These are phyloP conservation scores for Mycena sanguinolenta DNA, from an alignment of 768 basidiomycete genomes.

Conservation along the genomic window DNA sequence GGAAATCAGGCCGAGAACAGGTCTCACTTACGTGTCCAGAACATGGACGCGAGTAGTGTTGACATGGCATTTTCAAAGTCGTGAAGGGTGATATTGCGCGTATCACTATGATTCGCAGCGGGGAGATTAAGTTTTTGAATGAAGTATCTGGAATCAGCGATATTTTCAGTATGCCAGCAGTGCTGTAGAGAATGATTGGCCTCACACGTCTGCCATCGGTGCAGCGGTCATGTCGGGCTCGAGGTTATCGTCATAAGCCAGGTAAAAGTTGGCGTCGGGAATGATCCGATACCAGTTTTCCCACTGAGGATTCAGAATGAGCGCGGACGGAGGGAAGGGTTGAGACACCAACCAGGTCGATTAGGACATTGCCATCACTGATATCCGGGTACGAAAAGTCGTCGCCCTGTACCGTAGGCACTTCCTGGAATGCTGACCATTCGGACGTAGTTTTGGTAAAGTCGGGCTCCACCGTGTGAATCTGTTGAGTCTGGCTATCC, in stretches of 20 bases:
- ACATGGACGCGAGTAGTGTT: neutral
- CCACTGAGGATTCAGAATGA: neutral
- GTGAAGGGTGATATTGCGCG: neutral
- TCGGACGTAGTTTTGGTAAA: neutral
- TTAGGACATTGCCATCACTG: neutral
- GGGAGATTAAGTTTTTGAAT: slow-evolving; percentile 8
- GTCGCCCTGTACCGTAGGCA: too few relatives aligned
- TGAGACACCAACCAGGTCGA: neutral
- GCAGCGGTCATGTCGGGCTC: neutral
- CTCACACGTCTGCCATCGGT: slow-evolving; percentile 9
- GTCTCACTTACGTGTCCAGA: slow-evolving; percentile 13
- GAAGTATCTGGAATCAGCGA: slow-evolving; percentile 4
- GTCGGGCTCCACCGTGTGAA: neutral
- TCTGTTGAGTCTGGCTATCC: neutral
- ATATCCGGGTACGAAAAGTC: too few relatives aligned
- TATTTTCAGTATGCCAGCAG: too few relatives aligned
- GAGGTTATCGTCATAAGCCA: neutral
- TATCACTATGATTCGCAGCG: neutral
- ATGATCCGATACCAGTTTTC: neutral
- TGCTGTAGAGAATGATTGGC: neutral
- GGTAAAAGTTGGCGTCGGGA: neutral
- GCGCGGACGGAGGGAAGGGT: neutral
- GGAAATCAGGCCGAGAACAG: too few relatives aligned
- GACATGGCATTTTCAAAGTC: slow-evolving; percentile 19
- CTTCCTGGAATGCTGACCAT: neutral